Evolutionary conservation across 2,329 filamentous ascomycete genomes (phyloP).

Genomic region (Aspergillus bombycis): DNA sequence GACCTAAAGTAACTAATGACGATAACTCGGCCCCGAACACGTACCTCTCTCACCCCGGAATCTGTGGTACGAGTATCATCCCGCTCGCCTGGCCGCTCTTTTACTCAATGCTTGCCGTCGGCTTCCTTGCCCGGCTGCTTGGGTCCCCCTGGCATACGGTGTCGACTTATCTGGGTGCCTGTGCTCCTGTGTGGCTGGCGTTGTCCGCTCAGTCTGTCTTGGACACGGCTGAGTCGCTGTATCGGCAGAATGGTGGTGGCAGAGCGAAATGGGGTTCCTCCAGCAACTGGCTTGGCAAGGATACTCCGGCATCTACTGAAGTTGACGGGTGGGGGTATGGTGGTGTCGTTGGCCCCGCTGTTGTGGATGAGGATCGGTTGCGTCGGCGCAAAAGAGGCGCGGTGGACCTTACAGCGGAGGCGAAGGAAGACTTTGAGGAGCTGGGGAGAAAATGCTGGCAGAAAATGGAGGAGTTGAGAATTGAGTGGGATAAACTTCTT

Average conservation of each 20-base stretch:
- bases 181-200: slow-evolving; percentile 75
- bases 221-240: slow-evolving; percentile 42
- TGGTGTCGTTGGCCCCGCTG: slow-evolving; percentile 57
- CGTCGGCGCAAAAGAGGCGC: slow-evolving; percentile 62
- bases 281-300: slow-evolving; percentile 61
- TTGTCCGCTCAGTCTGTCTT: slow-evolving; percentile 61
- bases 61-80: slow-evolving; percentile 81
- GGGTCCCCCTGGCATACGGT: slow-evolving; percentile 89
- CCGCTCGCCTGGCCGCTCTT: slow-evolving; percentile 71
- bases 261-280: slow-evolving; percentile 84
- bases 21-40: slow-evolving; percentile 57
- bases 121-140: slow-evolving; percentile 73
- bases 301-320: slow-evolving; percentile 74
- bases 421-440: slow-evolving; percentile 43
- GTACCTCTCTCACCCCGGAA: slow-evolving; percentile 83
- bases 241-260: slow-evolving; percentile 61
- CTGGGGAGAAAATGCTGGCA: slow-evolving; percentile 45
- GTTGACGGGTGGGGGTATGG: slow-evolving; percentile 81
- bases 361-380: slow-evolving; percentile 54
- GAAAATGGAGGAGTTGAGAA: slow-evolving; percentile 47
- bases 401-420: slow-evolving; percentile 56
- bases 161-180: slow-evolving; percentile 75
- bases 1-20: slow-evolving; percentile 8
- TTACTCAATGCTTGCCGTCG: slow-evolving; percentile 67
- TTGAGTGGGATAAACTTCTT: slow-evolving; percentile 43